Evolutionary conservation across 129 eudicot genomes (phyloP).

Genomic region (Cynara cardunculus): DNA sequence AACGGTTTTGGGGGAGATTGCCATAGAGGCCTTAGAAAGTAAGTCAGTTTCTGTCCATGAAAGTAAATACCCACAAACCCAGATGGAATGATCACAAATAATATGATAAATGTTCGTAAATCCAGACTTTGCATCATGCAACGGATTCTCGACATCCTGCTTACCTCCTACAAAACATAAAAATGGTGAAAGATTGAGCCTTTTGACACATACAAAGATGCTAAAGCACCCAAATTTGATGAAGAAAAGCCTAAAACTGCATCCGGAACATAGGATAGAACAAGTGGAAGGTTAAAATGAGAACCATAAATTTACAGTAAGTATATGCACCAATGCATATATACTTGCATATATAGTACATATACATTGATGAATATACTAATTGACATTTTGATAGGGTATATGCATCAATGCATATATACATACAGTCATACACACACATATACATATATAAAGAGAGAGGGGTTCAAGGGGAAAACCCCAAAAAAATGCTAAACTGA

Average conservation of each 20-base stretch:
- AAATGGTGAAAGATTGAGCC: neutral
- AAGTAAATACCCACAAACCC: slow-evolving; percentile 29
- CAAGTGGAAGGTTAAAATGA: neutral
- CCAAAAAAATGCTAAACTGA: no score
- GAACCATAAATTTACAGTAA: neutral
- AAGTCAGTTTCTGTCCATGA: slow-evolving; percentile 59
- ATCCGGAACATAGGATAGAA: no score
- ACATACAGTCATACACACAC: no score
- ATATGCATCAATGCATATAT: neutral
- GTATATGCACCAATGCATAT: neutral
- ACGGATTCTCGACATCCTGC: slow-evolving; percentile 39
- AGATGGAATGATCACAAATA: slow-evolving; percentile 40
- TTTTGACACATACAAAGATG: slow-evolving; percentile 1
- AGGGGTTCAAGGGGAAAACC: no score
- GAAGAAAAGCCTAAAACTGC: neutral
- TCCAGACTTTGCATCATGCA: slow-evolving; percentile 47
- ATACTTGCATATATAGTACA: neutral
- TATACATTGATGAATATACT: neutral
- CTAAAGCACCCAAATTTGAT: neutral
- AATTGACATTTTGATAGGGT: no score
- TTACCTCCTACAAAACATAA: slow-evolving; percentile 23
- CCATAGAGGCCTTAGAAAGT: slow-evolving; percentile 63
- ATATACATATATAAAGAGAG: no score
- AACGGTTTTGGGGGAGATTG: slow-evolving; percentile 60
- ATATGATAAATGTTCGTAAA: slow-evolving; percentile 24